Base-by-base conservation (phyloP, 495 filamentous ascomycete species). In the Friedmanniomyces simplex region DNA sequence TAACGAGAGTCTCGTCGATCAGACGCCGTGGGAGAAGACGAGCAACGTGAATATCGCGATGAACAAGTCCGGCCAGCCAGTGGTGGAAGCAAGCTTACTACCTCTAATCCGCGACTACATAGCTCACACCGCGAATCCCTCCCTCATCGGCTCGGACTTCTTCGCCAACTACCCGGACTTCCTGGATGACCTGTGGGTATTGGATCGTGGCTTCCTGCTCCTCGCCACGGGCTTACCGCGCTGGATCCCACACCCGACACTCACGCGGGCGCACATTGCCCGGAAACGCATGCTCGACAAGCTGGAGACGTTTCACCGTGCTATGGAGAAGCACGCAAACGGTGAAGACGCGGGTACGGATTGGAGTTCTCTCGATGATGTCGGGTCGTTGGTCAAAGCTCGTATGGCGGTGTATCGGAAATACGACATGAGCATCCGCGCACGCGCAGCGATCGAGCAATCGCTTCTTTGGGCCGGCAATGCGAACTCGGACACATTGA, bases 21-120 rank as follows among this genome's bases (percentile, higher is more conserved):
- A 84, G 59, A 71, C 71, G 54, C 69, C 67, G 0, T 86, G 83
- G 83, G 83, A 87, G 65, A 77, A 80, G 3, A 71, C 76, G 1
- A 63, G 65, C 14, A 59, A 73, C 16, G 47, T 63, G 6, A 66
- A 70, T 0, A 65, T 72, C 22, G 62, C 55, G 12, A 49, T 2
- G 11, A 60, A 67, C 26, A 56, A 54, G 21, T 56, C 50, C 14
- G 65, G 51, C 34, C 68, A 69, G 54, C 58, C 58, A 20, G 63
- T 71, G 22, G 78, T 77, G 25, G 77, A 82, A 57, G 72, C 73
- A 13, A 73, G 73, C 45, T 67, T 84, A 4, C 75, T 79, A 39
- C 66, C 73, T 13, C 74, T 86, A 5, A 67, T 84, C 36, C 71
- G 75, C 49, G 71, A 74, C 54, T 84, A 82, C 63, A 65, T 80